Conservation (phyloP, 1,284 basidiomycete genomes). For the Tylopilus sp. region DNA sequence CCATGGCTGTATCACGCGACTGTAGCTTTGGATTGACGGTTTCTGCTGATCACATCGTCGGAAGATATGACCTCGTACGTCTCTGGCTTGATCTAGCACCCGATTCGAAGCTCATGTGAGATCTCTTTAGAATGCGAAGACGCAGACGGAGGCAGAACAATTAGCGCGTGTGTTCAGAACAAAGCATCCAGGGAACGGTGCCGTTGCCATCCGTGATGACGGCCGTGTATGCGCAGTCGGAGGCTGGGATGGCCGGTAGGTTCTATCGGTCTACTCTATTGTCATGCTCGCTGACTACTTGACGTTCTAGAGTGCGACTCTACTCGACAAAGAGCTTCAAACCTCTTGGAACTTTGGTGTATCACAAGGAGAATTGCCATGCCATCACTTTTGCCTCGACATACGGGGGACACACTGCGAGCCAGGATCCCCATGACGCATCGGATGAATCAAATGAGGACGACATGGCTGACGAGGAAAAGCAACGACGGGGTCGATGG, state of each 20-base stretch:
- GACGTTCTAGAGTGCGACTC: constrained; percentile 70
- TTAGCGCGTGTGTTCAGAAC: constrained; percentile 59
- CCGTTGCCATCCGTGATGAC: constrained; percentile 79
- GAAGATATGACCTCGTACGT: constrained; percentile 70
- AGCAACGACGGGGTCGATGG: constrained; percentile 69
- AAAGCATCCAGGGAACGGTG: constrained; percentile 84
- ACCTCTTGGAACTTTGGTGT: constrained; percentile 80
- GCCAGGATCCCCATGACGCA: not conserved
- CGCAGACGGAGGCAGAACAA: constrained; percentile 24
- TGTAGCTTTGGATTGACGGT: constrained; percentile 77
- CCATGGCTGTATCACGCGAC: constrained; percentile 76
- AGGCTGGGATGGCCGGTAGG: constrained; percentile 91
- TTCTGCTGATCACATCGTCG: constrained; percentile 86
- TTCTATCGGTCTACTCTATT: constrained; percentile 10
- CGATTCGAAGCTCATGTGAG: not conserved
- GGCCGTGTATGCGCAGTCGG: constrained; percentile 84
- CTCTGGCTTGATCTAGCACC: not conserved
- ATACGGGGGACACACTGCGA: not conserved
- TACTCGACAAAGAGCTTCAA: constrained; percentile 84
- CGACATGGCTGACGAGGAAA: constrained; percentile 62
- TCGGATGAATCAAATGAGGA: constrained; percentile 48
- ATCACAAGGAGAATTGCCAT: constrained; percentile 83
- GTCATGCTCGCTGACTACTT: not conserved
- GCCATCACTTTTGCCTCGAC: constrained; percentile 71
- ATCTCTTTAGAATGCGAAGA: constrained; percentile 15